Conservation (phyloP, 2,329 filamentous ascomycete genomes). For the Ambrosiella beaveri region DNA sequence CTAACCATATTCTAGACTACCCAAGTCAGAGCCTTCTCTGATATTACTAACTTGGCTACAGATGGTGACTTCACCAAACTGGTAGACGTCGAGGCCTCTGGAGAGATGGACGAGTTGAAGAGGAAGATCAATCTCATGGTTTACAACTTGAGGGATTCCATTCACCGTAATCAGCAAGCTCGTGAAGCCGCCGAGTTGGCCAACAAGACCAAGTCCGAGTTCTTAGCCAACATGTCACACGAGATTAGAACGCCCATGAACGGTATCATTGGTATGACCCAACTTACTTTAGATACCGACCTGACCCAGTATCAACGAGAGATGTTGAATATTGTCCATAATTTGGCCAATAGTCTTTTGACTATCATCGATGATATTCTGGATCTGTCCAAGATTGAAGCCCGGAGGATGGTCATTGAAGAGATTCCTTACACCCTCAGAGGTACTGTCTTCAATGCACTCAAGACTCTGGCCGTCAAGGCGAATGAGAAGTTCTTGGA, state of each 20-base stretch:
- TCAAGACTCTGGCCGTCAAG: slow-evolving; percentile 93
- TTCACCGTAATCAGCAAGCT: slow-evolving; percentile 88
- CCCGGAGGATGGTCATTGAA: slow-evolving; percentile 94
- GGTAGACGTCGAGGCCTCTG: slow-evolving; percentile 90
- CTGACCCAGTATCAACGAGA: slow-evolving; percentile 89
- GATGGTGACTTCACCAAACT: slow-evolving; percentile 95
- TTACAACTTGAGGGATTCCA: slow-evolving; percentile 83
- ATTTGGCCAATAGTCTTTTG: slow-evolving; percentile 83
- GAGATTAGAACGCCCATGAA: slow-evolving; percentile 97
- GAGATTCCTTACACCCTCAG: slow-evolving; percentile 91
- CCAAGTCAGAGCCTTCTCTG: slow-evolving; percentile 92
- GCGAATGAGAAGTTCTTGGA: slow-evolving; percentile 91
- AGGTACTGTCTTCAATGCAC: slow-evolving; percentile 87
- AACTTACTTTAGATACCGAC: slow-evolving; percentile 86
- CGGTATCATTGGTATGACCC: slow-evolving; percentile 95
- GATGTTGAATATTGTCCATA: slow-evolving; percentile 97
- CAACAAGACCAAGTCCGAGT: slow-evolving; percentile 96
- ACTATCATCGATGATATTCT: slow-evolving; percentile 87
- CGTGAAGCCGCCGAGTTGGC: slow-evolving; percentile 91
- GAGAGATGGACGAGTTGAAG: slow-evolving; percentile 98
- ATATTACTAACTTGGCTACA: slow-evolving; percentile 94
- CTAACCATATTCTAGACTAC: slow-evolving; percentile 47
- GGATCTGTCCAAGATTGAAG: slow-evolving; percentile 70
- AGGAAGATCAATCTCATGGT: slow-evolving; percentile 99
- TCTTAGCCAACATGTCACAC: slow-evolving; percentile 97